Conservation (phyloP, 495 filamentous ascomycete species). For the Penicillium argentinense region DNA sequence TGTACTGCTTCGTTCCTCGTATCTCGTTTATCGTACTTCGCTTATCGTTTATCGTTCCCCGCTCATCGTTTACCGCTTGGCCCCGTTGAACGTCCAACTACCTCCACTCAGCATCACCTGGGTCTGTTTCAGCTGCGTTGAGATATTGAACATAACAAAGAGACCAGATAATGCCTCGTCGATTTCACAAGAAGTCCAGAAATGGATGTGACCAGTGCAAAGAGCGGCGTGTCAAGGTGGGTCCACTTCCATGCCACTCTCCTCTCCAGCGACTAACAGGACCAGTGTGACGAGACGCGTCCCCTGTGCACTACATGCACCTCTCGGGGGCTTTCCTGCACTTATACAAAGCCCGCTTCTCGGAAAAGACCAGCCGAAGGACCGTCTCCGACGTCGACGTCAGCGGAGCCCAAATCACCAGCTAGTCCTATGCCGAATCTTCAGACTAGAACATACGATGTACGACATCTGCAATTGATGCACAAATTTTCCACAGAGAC, state of each 20-base stretch:
- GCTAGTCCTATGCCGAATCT: too few relatives aligned
- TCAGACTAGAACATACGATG: too few relatives aligned
- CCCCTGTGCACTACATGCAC: neutral
- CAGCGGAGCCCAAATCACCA: neutral
- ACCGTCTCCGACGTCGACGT: neutral
- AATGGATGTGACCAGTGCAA: neutral
- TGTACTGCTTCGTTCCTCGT: too few relatives aligned
- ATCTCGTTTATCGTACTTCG: too few relatives aligned
- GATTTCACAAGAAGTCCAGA: neutral
- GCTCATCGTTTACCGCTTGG: too few relatives aligned
- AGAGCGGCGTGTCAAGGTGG: neutral
- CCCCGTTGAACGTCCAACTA: too few relatives aligned
- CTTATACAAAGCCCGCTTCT: too few relatives aligned
- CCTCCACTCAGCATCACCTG: too few relatives aligned
- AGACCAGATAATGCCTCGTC: neutral
- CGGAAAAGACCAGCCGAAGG: too few relatives aligned
- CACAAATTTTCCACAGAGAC: conserved; percentile 16
- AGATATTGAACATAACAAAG: neutral
- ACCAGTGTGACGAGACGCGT: neutral
- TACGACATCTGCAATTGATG: conserved; percentile 17
- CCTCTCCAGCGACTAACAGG: neutral
- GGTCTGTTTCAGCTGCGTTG: neutral
- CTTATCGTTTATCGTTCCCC: too few relatives aligned
- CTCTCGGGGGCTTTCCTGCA: too few relatives aligned
- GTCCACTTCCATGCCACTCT: neutral